phyloP scores from a whole-genome alignment of 257 asterid species.

The Nicotiana tabacum region DNA sequence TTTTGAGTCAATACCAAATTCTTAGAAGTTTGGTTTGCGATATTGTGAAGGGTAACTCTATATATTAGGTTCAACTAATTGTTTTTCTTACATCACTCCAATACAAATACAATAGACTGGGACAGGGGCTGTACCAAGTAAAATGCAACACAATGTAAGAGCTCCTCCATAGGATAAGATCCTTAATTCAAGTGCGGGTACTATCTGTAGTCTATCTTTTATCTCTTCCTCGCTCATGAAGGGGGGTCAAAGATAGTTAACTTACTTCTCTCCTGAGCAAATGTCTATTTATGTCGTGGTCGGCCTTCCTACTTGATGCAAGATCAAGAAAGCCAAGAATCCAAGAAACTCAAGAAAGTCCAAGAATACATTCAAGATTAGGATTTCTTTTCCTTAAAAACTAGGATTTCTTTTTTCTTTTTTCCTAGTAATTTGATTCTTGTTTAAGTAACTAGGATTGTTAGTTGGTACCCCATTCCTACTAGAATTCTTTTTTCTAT shows the following conservation, averaged over 20 bases:
- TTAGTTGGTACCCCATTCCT: too few relatives aligned
- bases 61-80: neutral
- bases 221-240: conserved; percentile 19
- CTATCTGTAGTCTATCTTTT: conserved; percentile 3
- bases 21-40: neutral
- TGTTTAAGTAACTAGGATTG: too few relatives aligned
- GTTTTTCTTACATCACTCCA: neutral
- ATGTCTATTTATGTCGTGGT: conserved; percentile 1
- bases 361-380: too few relatives aligned
- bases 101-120: neutral
- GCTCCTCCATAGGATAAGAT: neutral
- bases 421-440: too few relatives aligned
- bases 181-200: neutral
- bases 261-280: conserved; percentile 13
- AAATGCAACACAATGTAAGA: conserved; percentile 5
- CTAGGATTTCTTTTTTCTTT: too few relatives aligned
- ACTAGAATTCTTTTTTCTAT: too few relatives aligned
- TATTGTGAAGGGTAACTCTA: neutral
- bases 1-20: neutral
- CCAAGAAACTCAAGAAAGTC: too few relatives aligned
- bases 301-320: neutral
- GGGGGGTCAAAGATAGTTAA: conserved; percentile 20
- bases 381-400: too few relatives aligned
- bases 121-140: neutral
- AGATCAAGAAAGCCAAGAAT: too few relatives aligned